Evolutionary conservation across 257 asterid species (phyloP), one percentile per base, ranked within the genome.

Genomic region (Ehretia macrophylla): DNA sequence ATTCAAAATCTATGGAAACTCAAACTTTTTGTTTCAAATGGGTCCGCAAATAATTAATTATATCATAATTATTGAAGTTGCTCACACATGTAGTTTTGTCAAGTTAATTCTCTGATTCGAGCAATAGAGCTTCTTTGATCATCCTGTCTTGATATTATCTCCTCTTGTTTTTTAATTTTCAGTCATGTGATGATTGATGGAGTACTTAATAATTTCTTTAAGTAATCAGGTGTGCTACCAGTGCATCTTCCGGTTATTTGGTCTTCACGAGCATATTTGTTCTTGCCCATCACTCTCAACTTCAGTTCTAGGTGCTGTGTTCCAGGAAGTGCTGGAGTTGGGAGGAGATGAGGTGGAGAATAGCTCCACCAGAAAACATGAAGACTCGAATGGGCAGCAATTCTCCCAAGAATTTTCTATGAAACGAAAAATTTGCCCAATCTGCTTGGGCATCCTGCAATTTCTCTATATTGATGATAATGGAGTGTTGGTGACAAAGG

Each of bases 391-490:
- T 61, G 53, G 55, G 51, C 63, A 44, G 20, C 58, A 62, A 44
- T 56, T 67, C 48, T 49, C 57, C 59, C 65, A 68, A 22, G 77
- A 75, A 47, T 39, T 17, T 38, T 62, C 65, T 51, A 84, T 71
- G 58, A 81, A 72, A 57, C 55, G 51, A 48, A 55, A 23, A 35
- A 68, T 82, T 59, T 91, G 98, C 76, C 76, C 76, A 58, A 72
- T 80, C 27, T 91, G 96, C 64, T 68, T 84, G 51, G 96, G 96
- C 56, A 73, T 85, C 49, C 73, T 91, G 85, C 88, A 85, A 72
- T 88, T 82, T 78, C 60, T 65, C 20, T 84, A 79, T 73, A 54
- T 5, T 14, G 81, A 82, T 68, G 81, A 78, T 39, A 72, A 50
- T n/a, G 85, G 79, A 47, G 37, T 57, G 9, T 53, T 69, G 51